Conservation (phyloP, 83 land plant genomes). For the Thuja plicata region DNA sequence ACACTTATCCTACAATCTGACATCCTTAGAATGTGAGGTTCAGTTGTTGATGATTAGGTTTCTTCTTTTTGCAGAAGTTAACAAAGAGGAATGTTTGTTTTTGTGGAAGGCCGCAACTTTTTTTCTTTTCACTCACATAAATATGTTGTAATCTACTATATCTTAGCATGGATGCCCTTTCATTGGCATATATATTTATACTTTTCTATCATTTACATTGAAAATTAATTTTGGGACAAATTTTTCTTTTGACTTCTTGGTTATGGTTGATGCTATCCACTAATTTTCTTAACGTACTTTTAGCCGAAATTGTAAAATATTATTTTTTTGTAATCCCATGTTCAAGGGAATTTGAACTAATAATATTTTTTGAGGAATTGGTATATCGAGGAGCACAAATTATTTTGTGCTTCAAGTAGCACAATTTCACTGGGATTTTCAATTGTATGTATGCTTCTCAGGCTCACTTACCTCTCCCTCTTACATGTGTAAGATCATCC, state of each 20-base stretch:
- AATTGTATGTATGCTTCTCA: constrained; percentile 13
- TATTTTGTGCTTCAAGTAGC: constrained; percentile 3
- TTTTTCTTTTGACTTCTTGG: background rate
- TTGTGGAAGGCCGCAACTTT: constrained; percentile 5
- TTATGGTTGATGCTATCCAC: constrained; percentile 5
- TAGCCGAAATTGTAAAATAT: constrained; percentile 14
- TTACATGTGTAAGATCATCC: too few relatives aligned
- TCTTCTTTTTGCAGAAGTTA: constrained; percentile 11
- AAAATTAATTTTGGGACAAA: constrained; percentile 14
- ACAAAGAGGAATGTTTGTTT: constrained; percentile 1
- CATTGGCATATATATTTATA: constrained; percentile 5
- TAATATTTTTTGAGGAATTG: constrained; percentile 6
- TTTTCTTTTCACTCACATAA: background rate
- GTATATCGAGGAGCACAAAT: background rate
- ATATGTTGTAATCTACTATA: constrained; percentile 12
- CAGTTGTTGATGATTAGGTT: constrained; percentile 2
- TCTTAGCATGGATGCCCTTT: constrained; percentile 12
- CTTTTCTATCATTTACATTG: constrained; percentile 10
- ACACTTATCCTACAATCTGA: constrained; percentile 9
- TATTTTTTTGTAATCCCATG: constrained; percentile 16
- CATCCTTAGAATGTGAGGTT: constrained; percentile 12
- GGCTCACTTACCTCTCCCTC: too few relatives aligned
- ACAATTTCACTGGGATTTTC: constrained; percentile 8
- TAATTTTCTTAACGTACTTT: constrained; percentile 13
- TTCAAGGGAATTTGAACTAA: constrained; percentile 12